Evolutionary conservation across 2,329 filamentous ascomycete species (phyloP), one percentile per base, ranked within the genome.

Genomic region (Metarhizium rileyi): DNA sequence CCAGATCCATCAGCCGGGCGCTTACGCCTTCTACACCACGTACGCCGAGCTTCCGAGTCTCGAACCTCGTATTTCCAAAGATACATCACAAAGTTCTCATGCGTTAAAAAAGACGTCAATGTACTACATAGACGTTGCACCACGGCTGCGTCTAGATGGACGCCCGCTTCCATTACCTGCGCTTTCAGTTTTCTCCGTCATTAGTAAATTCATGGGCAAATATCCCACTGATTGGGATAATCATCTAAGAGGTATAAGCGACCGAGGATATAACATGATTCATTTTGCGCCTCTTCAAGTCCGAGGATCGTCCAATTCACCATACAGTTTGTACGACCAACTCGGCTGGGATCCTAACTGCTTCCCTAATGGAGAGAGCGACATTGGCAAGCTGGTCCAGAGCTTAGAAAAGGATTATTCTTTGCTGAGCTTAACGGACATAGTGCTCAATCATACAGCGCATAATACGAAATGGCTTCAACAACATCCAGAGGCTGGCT

Each of bases 121-220:
- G 51, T 91, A 91, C 74, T 97, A 96, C 71, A 88, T 98, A 63
- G 90, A 97, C 77, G 88, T 98, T 36, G 86, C 87, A 18, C 93
- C 94, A 0, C 78, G 78, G 27, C 75, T 98, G 57, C 80, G 76
- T 10, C 77, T 97, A 50, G 84, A 88, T 49, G 83, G 84, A 49
- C 74, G 81, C 44, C 78, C 81, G 9, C 70, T 98, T 58, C 90
- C 93, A 1, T 75, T 97, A 58, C 83, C 93, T 57, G 88, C 91
- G 1, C 74, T 98, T 46, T 94, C 89, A 14, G 79, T 96, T 56
- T 95, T 96, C 70, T 97, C 93, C 10, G 78, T 91, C 50, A 87
- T 98, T 55, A 96, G 91, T 63, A 98, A 98, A 70, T 96, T 96
- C 70, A 94, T 98, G 88, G 93, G 93, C 54, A 83, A 84, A 62